Evolutionary conservation across 1,284 basidiomycete genomes (phyloP).

Genomic region (Puccinia polysora): DNA sequence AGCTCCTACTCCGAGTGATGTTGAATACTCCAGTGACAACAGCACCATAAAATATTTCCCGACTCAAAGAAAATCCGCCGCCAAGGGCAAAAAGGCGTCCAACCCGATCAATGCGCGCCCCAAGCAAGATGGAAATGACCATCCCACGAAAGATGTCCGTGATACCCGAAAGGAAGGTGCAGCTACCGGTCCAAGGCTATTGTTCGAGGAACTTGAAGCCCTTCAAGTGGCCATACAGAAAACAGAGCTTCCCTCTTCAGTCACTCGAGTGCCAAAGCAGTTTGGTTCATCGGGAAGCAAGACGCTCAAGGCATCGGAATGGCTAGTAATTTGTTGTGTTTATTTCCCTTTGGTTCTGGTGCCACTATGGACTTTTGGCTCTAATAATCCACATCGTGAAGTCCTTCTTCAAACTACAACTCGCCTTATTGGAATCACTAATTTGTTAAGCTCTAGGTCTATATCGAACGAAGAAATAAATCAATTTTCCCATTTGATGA

Average conservation of each 20-base stretch:
- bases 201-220: constrained; percentile 13
- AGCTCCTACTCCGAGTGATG: neutral
- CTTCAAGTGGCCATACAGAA: constrained; percentile 11
- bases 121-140: neutral
- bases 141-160: neutral
- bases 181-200: neutral
- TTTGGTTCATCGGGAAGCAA: constrained; percentile 12
- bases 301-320: constrained; percentile 20
- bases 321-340: constrained; percentile 6
- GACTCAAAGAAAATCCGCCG: neutral
- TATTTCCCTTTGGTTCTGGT: constrained; percentile 13
- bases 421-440: constrained; percentile 8
- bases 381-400: neutral
- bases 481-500: constrained; percentile 14
- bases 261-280: constrained; percentile 5
- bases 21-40: constrained; percentile 2
- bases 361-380: constrained; percentile 1
- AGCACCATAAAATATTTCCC: constrained; percentile 1
- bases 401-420: neutral
- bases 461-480: constrained; percentile 5
- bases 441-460: constrained; percentile 6
- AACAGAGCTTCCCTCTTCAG: neutral
- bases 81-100: neutral
- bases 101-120: neutral
- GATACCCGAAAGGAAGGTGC: neutral